Percentiles rank a stretch among this genome's conserved stretches.
Conservation (phyloP, 768 basidiomycete species). For the Psilocybe sp. region DNA sequence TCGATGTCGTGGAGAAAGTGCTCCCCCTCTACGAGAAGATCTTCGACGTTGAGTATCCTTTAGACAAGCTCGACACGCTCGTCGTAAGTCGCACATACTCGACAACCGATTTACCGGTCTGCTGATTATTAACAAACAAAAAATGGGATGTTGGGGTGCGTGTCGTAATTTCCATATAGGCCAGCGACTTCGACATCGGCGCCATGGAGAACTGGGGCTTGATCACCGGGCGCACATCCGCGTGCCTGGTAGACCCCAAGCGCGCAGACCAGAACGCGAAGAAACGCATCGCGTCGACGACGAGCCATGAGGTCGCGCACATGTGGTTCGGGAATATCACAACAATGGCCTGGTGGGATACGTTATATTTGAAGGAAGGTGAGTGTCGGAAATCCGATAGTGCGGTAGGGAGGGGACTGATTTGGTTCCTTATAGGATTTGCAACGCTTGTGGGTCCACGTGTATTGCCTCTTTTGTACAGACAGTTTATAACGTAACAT, state of each 20-base stretch:
- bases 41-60: no score
- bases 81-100: no score
- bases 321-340: conserved; percentile 93
- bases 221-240: conserved; percentile 84
- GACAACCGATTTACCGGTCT: no score
- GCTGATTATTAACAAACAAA: no score
- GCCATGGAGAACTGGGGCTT: conserved; percentile 96
- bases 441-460: conserved; percentile 64
- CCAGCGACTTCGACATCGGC: conserved; percentile 84
- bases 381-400: conserved; percentile 5
- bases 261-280: conserved; percentile 68
- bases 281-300: conserved; percentile 70
- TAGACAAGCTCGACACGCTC: no score
- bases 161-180: conserved; percentile 30
- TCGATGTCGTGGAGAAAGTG: no score
- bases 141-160: no score
- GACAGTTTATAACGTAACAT: conserved; percentile 3
- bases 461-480: neutral
- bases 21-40: no score
- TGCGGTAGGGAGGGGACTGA: neutral
- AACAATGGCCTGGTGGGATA: conserved; percentile 92
- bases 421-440: conserved; percentile 51
- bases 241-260: conserved; percentile 77
- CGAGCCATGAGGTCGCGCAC: conserved; percentile 85
- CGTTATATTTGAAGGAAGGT: conserved; percentile 81